Conservation (phyloP, 108 stramenopile genomes). For the Nitzschia inconspicua region DNA sequence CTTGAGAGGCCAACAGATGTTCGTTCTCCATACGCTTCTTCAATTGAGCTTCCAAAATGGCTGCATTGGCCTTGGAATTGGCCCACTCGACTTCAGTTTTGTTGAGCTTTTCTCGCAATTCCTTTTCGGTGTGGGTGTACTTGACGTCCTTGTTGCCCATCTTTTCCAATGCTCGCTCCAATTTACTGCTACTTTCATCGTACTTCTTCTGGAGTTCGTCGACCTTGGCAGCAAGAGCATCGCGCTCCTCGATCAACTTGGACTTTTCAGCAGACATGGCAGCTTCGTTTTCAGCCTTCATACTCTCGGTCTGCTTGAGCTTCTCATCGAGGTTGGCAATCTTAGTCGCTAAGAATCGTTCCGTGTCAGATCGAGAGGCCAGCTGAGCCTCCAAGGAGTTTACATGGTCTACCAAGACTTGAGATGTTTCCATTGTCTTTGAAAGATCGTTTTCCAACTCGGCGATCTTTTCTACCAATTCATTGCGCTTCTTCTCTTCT, state of each 20-base stretch:
- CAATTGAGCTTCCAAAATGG: constrained; percentile 62
- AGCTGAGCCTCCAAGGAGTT: constrained; percentile 73
- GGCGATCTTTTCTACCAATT: constrained; percentile 17
- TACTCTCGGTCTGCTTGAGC: constrained; percentile 24
- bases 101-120: constrained; percentile 19
- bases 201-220: constrained; percentile 1
- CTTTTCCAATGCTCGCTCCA: background rate
- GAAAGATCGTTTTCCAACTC: constrained; percentile 58
- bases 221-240: constrained; percentile 6
- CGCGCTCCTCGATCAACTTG: constrained; percentile 8
- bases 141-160: constrained; percentile 26
- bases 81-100: constrained; percentile 45
- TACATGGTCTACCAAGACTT: constrained; percentile 79
- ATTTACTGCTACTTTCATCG: constrained; percentile 4
- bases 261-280: constrained; percentile 7
- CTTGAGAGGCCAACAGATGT: constrained; percentile 57
- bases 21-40: constrained; percentile 73
- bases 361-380: constrained; percentile 55
- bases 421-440: constrained; percentile 67
- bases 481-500: constrained; percentile 17
- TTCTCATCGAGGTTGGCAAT: constrained; percentile 63
- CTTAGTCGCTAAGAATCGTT: constrained; percentile 71
- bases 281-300: constrained; percentile 4
- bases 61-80: constrained; percentile 45
- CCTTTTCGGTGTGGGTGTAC: constrained; percentile 22